A percentile compares a stretch with the other conserved stretches of the same genome.
Conservation (phyloP, 2,329 filamentous ascomycete species). For the Chaetoscypha palmicola region DNA sequence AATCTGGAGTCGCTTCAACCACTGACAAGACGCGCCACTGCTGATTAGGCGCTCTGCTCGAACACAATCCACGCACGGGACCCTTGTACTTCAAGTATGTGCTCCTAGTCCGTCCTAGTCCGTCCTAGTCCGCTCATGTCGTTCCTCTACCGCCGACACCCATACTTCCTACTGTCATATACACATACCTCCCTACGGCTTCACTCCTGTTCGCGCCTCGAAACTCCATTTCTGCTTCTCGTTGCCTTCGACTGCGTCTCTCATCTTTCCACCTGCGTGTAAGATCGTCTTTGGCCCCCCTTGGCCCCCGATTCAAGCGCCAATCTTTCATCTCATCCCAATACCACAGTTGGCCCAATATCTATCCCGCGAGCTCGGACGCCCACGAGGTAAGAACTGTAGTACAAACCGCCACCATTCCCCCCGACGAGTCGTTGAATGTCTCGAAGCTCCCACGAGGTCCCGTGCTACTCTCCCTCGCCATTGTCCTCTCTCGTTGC, state of each 20-base stretch:
- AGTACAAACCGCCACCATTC: slow-evolving; percentile 12
- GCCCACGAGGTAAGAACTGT: slow-evolving; percentile 22
- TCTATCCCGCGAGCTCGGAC: slow-evolving; percentile 23
- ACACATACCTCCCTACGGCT: slow-evolving; percentile 6
- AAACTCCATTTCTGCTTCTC: slow-evolving; percentile 9
- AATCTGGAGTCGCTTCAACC: slow-evolving; percentile 31
- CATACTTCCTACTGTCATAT: neutral
- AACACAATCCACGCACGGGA: neutral
- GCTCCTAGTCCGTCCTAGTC: slow-evolving; percentile 35
- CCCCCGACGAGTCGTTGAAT: slow-evolving; percentile 8
- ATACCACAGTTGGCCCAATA: neutral
- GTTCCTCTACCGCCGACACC: slow-evolving; percentile 16
- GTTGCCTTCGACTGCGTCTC: neutral
- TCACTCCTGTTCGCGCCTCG: slow-evolving; percentile 26
- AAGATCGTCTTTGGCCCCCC: slow-evolving; percentile 24
- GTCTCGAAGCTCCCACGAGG: slow-evolving; percentile 22
- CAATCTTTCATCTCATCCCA: slow-evolving; percentile 15
- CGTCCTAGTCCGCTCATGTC: no score
- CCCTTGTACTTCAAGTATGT: slow-evolving; percentile 29
- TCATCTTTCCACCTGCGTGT: slow-evolving; percentile 12
- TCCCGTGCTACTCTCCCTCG: slow-evolving; percentile 26
- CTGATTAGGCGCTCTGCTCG: slow-evolving; percentile 36
- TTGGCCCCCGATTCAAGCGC: slow-evolving; percentile 28
- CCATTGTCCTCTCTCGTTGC: slow-evolving; percentile 21
- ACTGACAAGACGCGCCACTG: slow-evolving; percentile 38